Conservation (phyloP, 1,284 basidiomycete species). For the Sporisorium exsertum region DNA sequence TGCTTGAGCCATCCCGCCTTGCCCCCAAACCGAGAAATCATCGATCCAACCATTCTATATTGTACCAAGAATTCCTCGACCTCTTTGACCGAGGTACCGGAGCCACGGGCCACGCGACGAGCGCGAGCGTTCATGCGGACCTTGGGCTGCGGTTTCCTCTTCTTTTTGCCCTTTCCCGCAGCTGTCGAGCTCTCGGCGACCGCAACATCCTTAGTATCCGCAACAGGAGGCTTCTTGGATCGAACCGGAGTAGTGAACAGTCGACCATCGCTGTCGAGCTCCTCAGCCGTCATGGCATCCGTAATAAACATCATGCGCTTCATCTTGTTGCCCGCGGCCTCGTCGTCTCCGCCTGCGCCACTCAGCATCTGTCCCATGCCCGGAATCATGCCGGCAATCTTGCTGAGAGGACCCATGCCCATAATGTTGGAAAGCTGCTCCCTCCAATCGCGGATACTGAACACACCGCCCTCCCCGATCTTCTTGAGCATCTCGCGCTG, state of each 20-base stretch:
- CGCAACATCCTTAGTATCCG: conserved; percentile 32
- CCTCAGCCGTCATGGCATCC: conserved; percentile 92
- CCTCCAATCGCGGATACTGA: conserved; percentile 95
- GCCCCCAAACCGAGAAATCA: conserved; percentile 93
- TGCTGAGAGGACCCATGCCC: conserved; percentile 98
- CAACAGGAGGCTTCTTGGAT: conserved; percentile 28
- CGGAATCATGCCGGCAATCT: conserved; percentile 99
- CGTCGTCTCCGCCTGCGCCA: conserved; percentile 76
- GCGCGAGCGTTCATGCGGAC: conserved; percentile 66
- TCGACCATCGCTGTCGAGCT: conserved; percentile 95
- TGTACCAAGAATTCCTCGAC: conserved; percentile 91
- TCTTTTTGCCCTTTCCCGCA: conserved; percentile 48
- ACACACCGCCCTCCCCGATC: conserved; percentile 89
- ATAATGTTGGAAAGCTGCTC: conserved; percentile 97
- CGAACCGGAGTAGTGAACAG: conserved; percentile 58
- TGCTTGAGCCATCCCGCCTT: conserved; percentile 78
- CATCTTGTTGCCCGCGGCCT: conserved; percentile 85
- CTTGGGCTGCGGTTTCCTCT: conserved; percentile 52
- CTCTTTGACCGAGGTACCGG: conserved; percentile 94
- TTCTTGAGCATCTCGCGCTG: conserved; percentile 99
- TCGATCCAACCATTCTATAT: conserved; percentile 57
- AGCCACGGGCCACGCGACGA: conserved; percentile 88
- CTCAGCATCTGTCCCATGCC: conserved; percentile 87
- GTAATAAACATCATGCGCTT: conserved; percentile 99
- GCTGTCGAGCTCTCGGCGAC: conserved; percentile 39